These are phyloP conservation scores for Carpinus viminea DNA, from an alignment of 306 rosid species.

Conservation along the genomic window DNA sequence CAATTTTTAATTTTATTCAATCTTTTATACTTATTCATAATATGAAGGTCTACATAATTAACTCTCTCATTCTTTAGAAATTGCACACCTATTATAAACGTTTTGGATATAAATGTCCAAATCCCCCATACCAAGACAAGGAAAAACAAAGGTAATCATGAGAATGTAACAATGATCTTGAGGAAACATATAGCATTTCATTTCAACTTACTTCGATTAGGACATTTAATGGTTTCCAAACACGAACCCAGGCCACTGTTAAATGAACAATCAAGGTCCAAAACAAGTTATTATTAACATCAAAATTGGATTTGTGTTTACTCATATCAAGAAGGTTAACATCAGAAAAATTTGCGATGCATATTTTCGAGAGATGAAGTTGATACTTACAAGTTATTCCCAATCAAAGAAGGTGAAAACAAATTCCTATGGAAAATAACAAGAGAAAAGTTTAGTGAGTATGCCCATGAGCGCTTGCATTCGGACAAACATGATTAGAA, in stretches of 20 bases:
- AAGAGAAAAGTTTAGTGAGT: background rate
- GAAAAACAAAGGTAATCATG: background rate
- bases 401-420: constrained; percentile 37
- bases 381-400: constrained; percentile 37
- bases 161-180: background rate
- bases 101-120: too few relatives aligned
- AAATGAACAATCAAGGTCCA: constrained; percentile 1
- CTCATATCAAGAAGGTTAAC: background rate
- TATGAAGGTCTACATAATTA: too few relatives aligned
- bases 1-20: too few relatives aligned
- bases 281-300: constrained; percentile 14
- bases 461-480: background rate
- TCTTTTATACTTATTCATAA: too few relatives aligned
- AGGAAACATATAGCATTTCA: background rate
- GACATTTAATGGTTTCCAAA: constrained; percentile 16
- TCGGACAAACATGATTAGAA: too few relatives aligned
- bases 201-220: constrained; percentile 17
- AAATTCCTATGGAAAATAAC: constrained; percentile 33
- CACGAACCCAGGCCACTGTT: constrained; percentile 30
- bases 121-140: background rate
- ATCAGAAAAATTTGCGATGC: background rate
- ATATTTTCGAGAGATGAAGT: background rate
- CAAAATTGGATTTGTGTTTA: background rate
- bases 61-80: too few relatives aligned
- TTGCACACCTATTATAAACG: too few relatives aligned